phyloP scores from a whole-genome alignment of 139 green algal genomes.

The Chlamydomonas sp. region DNA sequence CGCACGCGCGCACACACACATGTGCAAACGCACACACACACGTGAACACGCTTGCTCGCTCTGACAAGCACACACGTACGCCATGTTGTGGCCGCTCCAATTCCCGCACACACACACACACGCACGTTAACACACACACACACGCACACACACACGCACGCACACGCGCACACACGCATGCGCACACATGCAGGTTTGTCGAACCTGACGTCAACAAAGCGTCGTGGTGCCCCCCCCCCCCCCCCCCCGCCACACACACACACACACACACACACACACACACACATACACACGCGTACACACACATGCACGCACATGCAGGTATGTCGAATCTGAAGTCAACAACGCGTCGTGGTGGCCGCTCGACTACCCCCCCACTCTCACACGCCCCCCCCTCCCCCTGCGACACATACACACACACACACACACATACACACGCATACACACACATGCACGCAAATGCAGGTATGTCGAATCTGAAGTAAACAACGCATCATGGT shows the following conservation, averaged over 20 bases:
- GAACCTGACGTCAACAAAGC: no score
- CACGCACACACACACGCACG: no score
- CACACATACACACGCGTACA: no score
- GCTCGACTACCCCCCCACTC: conserved; percentile 71
- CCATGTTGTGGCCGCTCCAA: no score
- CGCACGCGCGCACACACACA: background rate
- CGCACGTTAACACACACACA: background rate
- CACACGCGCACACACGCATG: no score
- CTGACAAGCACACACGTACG: background rate
- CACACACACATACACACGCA: background rate
- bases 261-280: no score
- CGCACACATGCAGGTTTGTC: no score
- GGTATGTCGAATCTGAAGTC: no score
- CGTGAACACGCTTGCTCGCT: background rate
- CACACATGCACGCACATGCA: no score
- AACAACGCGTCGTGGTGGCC: no score
- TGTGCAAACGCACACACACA: conserved; percentile 21
- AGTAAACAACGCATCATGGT: conserved; percentile 56
- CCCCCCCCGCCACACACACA: background rate
- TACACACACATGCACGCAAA: no score
- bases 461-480: conserved; percentile 1
- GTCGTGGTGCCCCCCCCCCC: no score
- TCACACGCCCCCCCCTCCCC: background rate
- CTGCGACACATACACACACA: background rate
- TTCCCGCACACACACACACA: conserved; percentile 41